Evolutionary conservation across 2,329 filamentous ascomycete genomes (phyloP).

Genomic region (Aspergillus bombycis): DNA sequence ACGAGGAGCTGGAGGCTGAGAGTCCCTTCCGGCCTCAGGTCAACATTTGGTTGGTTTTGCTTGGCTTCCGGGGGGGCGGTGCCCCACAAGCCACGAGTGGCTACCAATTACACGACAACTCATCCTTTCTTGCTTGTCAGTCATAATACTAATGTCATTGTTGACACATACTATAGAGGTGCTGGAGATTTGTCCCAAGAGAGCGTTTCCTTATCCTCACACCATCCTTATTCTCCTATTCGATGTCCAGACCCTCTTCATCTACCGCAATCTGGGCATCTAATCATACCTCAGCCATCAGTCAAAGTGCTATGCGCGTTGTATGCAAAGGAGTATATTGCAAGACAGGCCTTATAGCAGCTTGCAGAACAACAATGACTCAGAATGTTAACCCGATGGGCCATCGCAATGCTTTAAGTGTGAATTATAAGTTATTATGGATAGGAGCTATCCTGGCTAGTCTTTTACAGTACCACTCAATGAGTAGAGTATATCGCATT

Average conservation of each 20-base stretch:
- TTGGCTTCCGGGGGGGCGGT: conserved; percentile 1
- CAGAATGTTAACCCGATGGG: background rate
- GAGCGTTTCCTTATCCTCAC: background rate
- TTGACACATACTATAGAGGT: background rate
- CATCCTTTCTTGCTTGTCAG: background rate
- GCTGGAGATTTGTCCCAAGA: background rate
- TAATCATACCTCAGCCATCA: background rate
- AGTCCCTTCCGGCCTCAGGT: conserved; percentile 1
- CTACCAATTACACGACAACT: background rate
- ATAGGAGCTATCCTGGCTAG: background rate
- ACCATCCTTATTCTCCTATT: background rate
- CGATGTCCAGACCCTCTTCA: background rate
- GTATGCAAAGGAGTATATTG: background rate
- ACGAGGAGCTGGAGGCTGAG: background rate
- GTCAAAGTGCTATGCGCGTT: background rate
- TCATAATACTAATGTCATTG: background rate
- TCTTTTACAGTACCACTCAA: background rate
- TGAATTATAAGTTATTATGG: background rate
- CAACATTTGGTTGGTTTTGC: background rate
- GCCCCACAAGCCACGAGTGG: conserved; percentile 3
- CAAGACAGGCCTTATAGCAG: background rate
- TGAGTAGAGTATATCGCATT: background rate
- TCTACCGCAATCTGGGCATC: background rate
- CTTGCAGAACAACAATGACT: background rate
- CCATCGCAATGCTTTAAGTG: background rate